Evolutionary conservation across 2,329 filamentous ascomycete genomes (phyloP), one percentile per base, ranked within the genome.

Genomic region (Fusarium sp.): DNA sequence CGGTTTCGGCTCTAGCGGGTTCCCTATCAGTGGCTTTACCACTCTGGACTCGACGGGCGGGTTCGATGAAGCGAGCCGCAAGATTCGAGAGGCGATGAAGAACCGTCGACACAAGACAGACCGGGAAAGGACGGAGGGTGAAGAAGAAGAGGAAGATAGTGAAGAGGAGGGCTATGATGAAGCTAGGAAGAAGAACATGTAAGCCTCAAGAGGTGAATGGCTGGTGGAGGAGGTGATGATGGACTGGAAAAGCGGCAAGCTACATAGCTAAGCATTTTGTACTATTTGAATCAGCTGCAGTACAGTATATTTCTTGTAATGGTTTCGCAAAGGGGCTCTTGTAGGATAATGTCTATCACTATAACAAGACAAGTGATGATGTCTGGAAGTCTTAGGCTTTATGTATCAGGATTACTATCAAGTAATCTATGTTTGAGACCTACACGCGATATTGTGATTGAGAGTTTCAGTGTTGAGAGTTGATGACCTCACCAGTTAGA

Each of bases 81-180:
- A 91, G 79, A 93, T 98, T 67, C 85, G 91, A 50, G 90, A 88
- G 67, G 92, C 92, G 5, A 96, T 98, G 91, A 84, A 88, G 73
- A 74, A 84, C 59, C 75, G 83, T 63, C 82, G 91, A 65, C 76
- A 79, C 66, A 84, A 80, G 80, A 86, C 81, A 63, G 74, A 78
- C 55, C 73, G 76, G 74, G 67, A 79, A 69, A 71, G 68, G 55
- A 70, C 74, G 71, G 71, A 77, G 6, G 62, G 53, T 26, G 59
- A 76, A 6, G 73, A 73, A 5, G 74, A 74, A 11, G 74, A 74
- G 41, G 79, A 78, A 15, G 80, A 79, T 43, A 78, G 78, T 26
- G 79, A 80, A 48, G 76, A 77, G 35, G 79, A 78, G 49, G 74
- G 74, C 42, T 78, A 78, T 41, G 77, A 78, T 12, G 78, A 79